Evolutionary conservation across 23 red algal genomes (phyloP).

Genomic region (Chondrus crispus): DNA sequence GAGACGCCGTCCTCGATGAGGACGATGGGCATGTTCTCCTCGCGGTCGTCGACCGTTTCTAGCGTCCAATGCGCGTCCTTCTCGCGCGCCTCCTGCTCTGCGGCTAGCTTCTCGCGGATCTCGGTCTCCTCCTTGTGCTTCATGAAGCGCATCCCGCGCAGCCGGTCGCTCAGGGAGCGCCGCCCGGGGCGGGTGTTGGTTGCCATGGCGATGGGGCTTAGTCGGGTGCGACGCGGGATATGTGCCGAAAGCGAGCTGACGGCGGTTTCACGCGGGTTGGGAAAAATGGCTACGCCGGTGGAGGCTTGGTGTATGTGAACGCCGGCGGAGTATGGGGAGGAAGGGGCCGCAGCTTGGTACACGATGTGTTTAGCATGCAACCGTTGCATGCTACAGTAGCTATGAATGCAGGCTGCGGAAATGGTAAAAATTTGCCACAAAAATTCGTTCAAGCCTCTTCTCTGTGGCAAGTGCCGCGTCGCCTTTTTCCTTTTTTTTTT

Average conservation of each 20-base stretch:
- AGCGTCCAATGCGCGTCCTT: conserved; percentile 19
- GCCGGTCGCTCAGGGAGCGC: conserved; percentile 31
- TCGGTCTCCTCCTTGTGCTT: conserved; percentile 15
- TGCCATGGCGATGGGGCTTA: not conserved
- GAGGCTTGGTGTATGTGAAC: too few species aligned
- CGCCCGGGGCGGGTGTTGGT: not conserved
- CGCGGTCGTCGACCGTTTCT: not conserved
- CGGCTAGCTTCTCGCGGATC: conserved; percentile 8
- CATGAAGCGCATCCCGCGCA: conserved; percentile 65
- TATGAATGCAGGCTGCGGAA: too few species aligned
- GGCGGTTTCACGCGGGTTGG: too few species aligned
- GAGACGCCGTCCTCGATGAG: conserved; percentile 11
- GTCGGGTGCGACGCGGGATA: not conserved
- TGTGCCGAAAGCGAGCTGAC: not conserved
- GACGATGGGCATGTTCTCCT: not conserved
- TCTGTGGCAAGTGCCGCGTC: too few species aligned
- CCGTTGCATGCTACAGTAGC: too few species aligned
- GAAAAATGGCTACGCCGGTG: too few species aligned
- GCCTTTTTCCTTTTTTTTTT: too few species aligned
- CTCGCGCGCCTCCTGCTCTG: not conserved
- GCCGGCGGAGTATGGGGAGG: too few species aligned
- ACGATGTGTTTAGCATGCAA: too few species aligned
- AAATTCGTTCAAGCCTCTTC: too few species aligned
- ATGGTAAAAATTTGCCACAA: too few species aligned
- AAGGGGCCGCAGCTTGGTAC: too few species aligned